Evolutionary conservation across 2,329 filamentous ascomycete genomes (phyloP), one percentile per base, ranked within the genome.

Genomic region (Penicillium sp.): DNA sequence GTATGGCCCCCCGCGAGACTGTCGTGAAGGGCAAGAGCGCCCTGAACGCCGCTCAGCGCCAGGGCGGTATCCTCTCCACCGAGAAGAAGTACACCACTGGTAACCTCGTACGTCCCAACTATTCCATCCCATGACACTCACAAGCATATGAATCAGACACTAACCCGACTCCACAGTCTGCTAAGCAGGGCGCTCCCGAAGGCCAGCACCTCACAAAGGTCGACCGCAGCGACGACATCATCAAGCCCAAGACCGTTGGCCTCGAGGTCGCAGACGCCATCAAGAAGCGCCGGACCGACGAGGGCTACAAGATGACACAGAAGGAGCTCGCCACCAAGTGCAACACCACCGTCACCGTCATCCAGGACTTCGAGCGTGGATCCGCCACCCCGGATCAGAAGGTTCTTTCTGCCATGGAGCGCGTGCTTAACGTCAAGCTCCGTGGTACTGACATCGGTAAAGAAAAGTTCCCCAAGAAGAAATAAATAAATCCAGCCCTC

Each of bases 131-230:
- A 4, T 31, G 27, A 22, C 2, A 5, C 11, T 18, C 37, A 4
- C 29, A 52, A 41, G 4, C 15, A 20, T 22, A 20, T 31, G 42
- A 31, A 25, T 0, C 29, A 37, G 18, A 18, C 29, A 60, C 56
- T 64, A 52, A 67, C 53, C 26, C 5, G 33, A 18, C 29, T 22
- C n/a, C 33, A 14, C 62, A 83, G 78, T 72, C 80, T 42, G 65
- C 62, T 23, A 73, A 72, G 54, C 53, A 77, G 57, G 79, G 78
- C 58, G 82, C 72, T 51, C 69, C 81, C 64, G 93, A 97, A 79
- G 94, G 94, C 67, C 94, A 99, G 80, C 92, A 90, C 73, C 83
- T 97, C 63, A 97, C 94, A 65, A 97, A 97, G 82, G 92, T 99
- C 76, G 94, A 97, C 82, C 92, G 93, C 66, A 88, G 87, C 73